Evolutionary conservation across 495 filamentous ascomycete genomes (phyloP).

Genomic region (Cairneyella variabilis): DNA sequence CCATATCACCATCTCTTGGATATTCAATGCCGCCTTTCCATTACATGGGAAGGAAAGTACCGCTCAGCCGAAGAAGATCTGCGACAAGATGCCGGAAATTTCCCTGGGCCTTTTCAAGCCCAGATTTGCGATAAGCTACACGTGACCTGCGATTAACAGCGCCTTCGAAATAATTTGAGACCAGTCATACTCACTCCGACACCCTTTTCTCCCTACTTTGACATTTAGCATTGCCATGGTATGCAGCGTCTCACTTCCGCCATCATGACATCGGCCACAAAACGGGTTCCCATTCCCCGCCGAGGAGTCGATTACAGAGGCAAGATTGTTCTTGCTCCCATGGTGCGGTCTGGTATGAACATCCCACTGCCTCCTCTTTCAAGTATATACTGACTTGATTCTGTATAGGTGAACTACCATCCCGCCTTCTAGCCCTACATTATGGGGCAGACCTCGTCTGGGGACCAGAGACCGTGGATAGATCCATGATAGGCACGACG

Average conservation of each 20-base stretch:
- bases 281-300: constrained; percentile 75
- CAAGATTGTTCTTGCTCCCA: constrained; percentile 92
- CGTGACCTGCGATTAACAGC: constrained; percentile 1
- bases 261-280: constrained; percentile 54
- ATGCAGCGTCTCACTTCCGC: constrained; percentile 25
- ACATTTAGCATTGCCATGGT: constrained; percentile 11
- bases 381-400: no score
- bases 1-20: no score
- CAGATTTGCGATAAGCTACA: constrained; percentile 6
- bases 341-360: constrained; percentile 91
- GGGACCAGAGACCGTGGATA: constrained; percentile 94
- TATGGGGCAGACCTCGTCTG: constrained; percentile 97
- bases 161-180: neutral
- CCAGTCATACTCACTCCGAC: neutral
- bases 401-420: constrained; percentile 88
- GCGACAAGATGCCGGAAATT: no score
- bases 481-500: constrained; percentile 78
- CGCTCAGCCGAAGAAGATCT: neutral
- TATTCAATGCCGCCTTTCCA: no score
- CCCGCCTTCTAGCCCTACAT: constrained; percentile 78
- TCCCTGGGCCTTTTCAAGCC: no score
- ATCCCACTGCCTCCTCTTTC: no score
- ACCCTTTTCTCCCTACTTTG: neutral
- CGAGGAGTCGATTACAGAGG: constrained; percentile 90
- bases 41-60: neutral